Evolutionary conservation across 306 rosid genomes (phyloP), one percentile per base, ranked within the genome.

Genomic region (Fragaria vesca): DNA sequence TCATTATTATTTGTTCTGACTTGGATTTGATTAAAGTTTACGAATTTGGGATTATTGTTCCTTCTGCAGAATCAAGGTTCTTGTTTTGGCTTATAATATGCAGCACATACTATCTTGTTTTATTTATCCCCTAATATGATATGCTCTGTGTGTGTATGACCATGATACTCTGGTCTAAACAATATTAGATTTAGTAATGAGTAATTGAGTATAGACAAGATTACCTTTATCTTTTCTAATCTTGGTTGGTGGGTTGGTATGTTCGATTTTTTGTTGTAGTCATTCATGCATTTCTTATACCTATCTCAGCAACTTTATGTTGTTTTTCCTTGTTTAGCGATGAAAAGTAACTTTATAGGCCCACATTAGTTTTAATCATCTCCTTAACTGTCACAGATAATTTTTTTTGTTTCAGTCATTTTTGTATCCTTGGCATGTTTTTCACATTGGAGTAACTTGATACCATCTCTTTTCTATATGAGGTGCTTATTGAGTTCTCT

Each of bases 331-430:
- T 71, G 63, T 71, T 21, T 62, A 47, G 55, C 65, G 50, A 61
- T 61, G 72, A 32, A 20, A 70, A 32, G 38, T 65, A 65, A 17
- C 45, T 65, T 47, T 57, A 60, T 66, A 24, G 84, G 84, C 58
- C 87, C 81, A 81, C 82, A 78, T 28, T 78, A 80, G 24, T 67
- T 72, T 67, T 66, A 47, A 72, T 83, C 72, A 68, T 80, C 76
- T 43, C 2, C 10, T 10, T 69, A 38, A 63, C 70, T 2, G 2
- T 83, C 75, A 40, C 60, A 60, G 58, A 76, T 54, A 81, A 76
- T 61, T 81, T 58, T 81, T 84, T 36, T 30, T 61, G 5, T 58
- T 58, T 50, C 50, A 54, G 38, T 38, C 36, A 21, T 21, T 66
- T 81, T 80, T 88, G 21, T 7, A 83, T 78, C 74, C 60, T 83